These are phyloP conservation scores for Melampsora americana DNA, from an alignment of 1,284 basidiomycete genomes.

Conservation along the genomic window DNA sequence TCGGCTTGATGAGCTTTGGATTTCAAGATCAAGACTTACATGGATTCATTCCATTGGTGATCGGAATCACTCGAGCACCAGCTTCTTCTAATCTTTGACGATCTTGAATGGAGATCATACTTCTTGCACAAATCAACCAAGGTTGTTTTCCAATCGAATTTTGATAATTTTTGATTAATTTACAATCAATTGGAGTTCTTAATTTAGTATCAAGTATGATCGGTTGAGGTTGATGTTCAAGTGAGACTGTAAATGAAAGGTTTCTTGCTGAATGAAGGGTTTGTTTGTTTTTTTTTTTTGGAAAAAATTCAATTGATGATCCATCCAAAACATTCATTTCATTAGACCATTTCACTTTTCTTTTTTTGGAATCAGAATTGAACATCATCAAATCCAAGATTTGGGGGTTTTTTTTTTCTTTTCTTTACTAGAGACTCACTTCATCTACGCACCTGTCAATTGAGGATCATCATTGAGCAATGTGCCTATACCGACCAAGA, in stretches of 20 bases:
- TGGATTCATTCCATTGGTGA: constrained; percentile 56
- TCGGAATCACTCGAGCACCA: constrained; percentile 57
- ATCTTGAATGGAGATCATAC: constrained; percentile 43
- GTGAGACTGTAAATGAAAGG: constrained; percentile 53
- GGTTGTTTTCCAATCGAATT: constrained; percentile 67
- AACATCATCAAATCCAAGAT: no score
- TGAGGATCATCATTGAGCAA: constrained; percentile 88
- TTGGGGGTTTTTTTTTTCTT: no score
- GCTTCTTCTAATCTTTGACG: constrained; percentile 53
- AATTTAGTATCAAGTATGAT: constrained; percentile 77
- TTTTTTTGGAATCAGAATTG: no score
- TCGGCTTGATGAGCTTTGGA: neutral
- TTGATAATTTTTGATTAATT: constrained; percentile 68
- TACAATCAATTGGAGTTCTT: constrained; percentile 66
- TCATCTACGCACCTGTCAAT: constrained; percentile 68
- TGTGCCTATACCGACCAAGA: constrained; percentile 85
- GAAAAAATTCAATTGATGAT: no score
- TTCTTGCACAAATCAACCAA: constrained; percentile 65
- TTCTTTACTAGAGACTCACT: no score
- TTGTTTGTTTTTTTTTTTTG: no score
- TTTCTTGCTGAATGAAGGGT: constrained; percentile 54
- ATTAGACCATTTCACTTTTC: no score
- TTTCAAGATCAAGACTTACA: constrained; percentile 4
- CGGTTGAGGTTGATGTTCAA: constrained; percentile 65
- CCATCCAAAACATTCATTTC: no score